Evolutionary conservation across 768 basidiomycete species (phyloP).

Genomic region (Suillus decipiens): DNA sequence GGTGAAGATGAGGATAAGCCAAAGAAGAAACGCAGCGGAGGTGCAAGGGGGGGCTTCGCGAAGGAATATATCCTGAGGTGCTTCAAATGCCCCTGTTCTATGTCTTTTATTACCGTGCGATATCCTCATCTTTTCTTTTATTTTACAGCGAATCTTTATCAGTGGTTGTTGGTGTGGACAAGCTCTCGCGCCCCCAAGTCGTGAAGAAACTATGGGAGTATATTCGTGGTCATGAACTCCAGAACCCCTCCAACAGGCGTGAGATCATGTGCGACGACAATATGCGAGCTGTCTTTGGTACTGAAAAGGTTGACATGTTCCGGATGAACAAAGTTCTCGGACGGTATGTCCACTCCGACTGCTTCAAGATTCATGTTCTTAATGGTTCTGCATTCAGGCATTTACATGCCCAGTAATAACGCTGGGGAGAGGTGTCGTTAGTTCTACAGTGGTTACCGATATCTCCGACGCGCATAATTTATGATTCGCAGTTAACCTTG

Average conservation of each 20-base stretch:
- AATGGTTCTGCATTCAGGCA: conserved; percentile 25
- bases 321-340: conserved; percentile 91
- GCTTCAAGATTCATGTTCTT: not conserved
- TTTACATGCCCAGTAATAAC: conserved; percentile 30
- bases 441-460: not conserved
- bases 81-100: conserved; percentile 9
- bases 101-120: conserved; percentile 8
- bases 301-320: conserved; percentile 90
- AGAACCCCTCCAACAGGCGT: conserved; percentile 81
- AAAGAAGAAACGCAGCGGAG: conserved; percentile 53
- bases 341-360: conserved; percentile 46
- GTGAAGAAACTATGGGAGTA: conserved; percentile 91
- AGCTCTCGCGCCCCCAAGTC: conserved; percentile 83
- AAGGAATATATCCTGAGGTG: conserved; percentile 80
- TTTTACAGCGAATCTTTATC: conserved; percentile 67
- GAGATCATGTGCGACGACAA: conserved; percentile 83
- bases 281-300: conserved; percentile 73
- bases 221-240: conserved; percentile 78
- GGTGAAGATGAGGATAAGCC: conserved; percentile 42
- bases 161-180: conserved; percentile 62
- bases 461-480: not conserved
- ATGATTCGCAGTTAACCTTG: not conserved
- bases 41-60: conserved; percentile 71
- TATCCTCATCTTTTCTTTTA: conserved; percentile 11
- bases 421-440: conserved; percentile 1